Evolutionary conservation across 208 protist genomes (phyloP).

Genomic region (Wallacemonas sp.): DNA sequence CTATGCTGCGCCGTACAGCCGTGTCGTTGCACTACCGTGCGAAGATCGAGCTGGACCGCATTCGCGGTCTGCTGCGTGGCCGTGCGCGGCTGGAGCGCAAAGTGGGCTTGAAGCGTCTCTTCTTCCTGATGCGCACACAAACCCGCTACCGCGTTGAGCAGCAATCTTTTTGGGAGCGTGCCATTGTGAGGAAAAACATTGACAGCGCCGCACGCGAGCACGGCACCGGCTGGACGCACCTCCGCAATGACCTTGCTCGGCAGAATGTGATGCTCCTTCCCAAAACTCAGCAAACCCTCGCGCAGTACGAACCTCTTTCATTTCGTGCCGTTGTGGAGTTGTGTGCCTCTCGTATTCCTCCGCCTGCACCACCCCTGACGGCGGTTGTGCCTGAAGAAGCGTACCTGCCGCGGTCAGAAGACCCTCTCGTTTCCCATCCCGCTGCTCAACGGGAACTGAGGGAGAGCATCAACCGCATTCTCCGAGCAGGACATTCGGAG

Average conservation of each 20-base stretch:
- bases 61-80: constrained; percentile 78
- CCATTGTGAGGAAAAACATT: constrained; percentile 85
- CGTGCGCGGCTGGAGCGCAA: constrained; percentile 83
- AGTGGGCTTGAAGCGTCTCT: constrained; percentile 78
- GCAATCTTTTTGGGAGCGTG: constrained; percentile 75
- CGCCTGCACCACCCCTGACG: constrained; percentile 64
- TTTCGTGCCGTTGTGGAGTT: constrained; percentile 87
- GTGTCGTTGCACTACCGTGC: constrained; percentile 64
- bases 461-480: constrained; percentile 65
- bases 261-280: constrained; percentile 84
- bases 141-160: constrained; percentile 89
- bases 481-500: constrained; percentile 37
- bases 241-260: constrained; percentile 80
- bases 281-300: constrained; percentile 67
- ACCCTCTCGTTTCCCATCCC: constrained; percentile 36
- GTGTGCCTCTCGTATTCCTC: constrained; percentile 78
- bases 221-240: constrained; percentile 67
- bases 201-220: constrained; percentile 88
- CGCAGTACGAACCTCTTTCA: constrained; percentile 89
- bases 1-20: constrained; percentile 60
- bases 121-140: constrained; percentile 88
- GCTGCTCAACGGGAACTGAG: constrained; percentile 58
- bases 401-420: constrained; percentile 38
- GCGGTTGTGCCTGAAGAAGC: constrained; percentile 63
- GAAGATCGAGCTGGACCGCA: constrained; percentile 76